Evolutionary conservation across 2,329 filamentous ascomycete genomes (phyloP).

Genomic region (Ascochyta rabiei): DNA sequence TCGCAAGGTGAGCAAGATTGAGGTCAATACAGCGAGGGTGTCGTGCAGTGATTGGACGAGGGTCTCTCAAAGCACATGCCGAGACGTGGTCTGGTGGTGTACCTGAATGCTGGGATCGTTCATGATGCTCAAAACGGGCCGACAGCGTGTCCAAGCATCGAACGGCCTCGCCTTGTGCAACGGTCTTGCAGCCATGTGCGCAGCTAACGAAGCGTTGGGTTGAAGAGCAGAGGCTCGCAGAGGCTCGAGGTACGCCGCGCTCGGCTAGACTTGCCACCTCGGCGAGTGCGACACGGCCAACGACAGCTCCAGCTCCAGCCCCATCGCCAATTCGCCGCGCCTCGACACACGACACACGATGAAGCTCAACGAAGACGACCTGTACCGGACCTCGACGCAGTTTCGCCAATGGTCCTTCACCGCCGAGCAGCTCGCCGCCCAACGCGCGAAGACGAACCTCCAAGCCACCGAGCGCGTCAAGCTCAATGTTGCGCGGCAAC

Average conservation of each 20-base stretch:
- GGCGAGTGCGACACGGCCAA: constrained; percentile 1
- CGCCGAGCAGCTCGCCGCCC: constrained; percentile 69
- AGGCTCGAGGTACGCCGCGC: neutral
- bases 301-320: constrained; percentile 17
- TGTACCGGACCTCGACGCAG: constrained; percentile 89
- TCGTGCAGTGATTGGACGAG: constrained; percentile 7
- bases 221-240: constrained; percentile 2
- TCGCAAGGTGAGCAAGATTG: constrained; percentile 25
- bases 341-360: constrained; percentile 30
- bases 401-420: constrained; percentile 94
- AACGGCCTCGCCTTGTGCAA: neutral
- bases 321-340: constrained; percentile 7
- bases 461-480: constrained; percentile 73
- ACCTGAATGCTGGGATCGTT: constrained; percentile 3
- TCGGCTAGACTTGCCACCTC: constrained; percentile 29
- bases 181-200: constrained; percentile 3
- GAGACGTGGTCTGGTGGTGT: neutral
- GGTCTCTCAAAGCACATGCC: constrained; percentile 6
- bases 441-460: constrained; percentile 79
- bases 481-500: constrained; percentile 60
- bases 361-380: constrained; percentile 81
- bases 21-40: constrained; percentile 18
- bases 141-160: constrained; percentile 5
- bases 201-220: neutral
- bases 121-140: constrained; percentile 2